Evolutionary conservation across 495 filamentous ascomycete genomes (phyloP).

Genomic region (Penicilliopsis zonata): DNA sequence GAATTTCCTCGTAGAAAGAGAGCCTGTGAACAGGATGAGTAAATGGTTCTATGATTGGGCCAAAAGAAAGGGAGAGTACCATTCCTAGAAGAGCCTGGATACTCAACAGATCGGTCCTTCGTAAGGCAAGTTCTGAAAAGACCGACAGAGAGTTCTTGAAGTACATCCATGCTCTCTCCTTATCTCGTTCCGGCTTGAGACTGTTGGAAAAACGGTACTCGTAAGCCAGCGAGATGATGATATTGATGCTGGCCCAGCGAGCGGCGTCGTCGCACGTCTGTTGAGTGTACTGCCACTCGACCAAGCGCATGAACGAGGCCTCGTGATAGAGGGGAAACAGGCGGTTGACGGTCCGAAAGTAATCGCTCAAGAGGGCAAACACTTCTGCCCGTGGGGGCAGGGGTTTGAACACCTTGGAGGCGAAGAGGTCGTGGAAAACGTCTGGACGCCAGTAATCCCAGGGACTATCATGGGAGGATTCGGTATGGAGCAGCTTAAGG

Average conservation of each 20-base stretch:
- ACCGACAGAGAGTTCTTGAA: constrained; percentile 93
- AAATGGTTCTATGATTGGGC: not conserved
- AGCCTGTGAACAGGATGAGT: constrained; percentile 31
- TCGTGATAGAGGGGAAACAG: constrained; percentile 95
- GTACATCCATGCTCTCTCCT: constrained; percentile 81
- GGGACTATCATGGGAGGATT: constrained; percentile 63
- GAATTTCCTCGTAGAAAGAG: constrained; percentile 91
- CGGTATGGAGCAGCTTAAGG: constrained; percentile 67
- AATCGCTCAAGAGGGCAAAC: constrained; percentile 72
- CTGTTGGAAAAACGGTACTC: constrained; percentile 83
- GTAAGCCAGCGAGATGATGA: constrained; percentile 80
- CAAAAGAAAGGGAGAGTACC: constrained; percentile 23
- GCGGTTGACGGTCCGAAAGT: constrained; percentile 91
- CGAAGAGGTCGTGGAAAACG: constrained; percentile 82
- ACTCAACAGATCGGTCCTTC: constrained; percentile 86
- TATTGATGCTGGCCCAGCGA: constrained; percentile 94
- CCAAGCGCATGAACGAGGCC: constrained; percentile 86
- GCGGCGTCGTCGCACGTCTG: constrained; percentile 88
- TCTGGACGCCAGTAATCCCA: constrained; percentile 89
- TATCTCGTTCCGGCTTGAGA: constrained; percentile 71
- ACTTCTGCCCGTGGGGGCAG: constrained; percentile 72
- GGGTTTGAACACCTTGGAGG: constrained; percentile 62
- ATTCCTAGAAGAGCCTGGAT: constrained; percentile 91
- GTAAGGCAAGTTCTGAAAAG: constrained; percentile 78
- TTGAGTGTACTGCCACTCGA: constrained; percentile 84